Conservation (phyloP, 2,329 filamentous ascomycete genomes). For the Tolypocladium album region DNA sequence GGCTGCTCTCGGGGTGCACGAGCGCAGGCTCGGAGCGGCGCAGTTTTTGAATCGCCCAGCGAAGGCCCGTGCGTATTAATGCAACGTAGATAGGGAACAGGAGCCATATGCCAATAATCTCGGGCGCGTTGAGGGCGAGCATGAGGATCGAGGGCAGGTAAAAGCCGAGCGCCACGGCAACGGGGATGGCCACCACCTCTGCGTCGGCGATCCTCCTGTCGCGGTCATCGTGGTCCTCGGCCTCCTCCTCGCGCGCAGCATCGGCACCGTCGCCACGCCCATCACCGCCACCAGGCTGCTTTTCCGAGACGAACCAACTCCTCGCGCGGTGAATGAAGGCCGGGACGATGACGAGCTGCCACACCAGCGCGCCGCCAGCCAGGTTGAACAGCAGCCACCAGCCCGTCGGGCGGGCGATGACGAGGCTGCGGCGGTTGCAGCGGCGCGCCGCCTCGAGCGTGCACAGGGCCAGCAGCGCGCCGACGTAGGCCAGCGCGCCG, state of each 20-base stretch:
- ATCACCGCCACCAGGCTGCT: neutral
- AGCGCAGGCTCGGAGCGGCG: constrained; percentile 16
- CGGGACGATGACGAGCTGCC: constrained; percentile 40
- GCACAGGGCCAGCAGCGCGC: constrained; percentile 35
- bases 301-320: constrained; percentile 15
- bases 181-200: constrained; percentile 47
- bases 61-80: constrained; percentile 26
- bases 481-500: constrained; percentile 31
- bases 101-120: constrained; percentile 34
- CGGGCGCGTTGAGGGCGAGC: constrained; percentile 28
- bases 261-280: neutral
- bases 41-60: constrained; percentile 12
- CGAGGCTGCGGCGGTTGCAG: constrained; percentile 22
- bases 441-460: constrained; percentile 38
- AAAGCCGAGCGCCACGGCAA: constrained; percentile 35
- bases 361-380: constrained; percentile 37
- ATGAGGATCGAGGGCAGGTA: constrained; percentile 34
- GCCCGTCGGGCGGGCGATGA: constrained; percentile 26
- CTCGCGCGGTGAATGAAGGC: constrained; percentile 34
- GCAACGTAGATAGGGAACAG: constrained; percentile 41
- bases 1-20: constrained; percentile 33
- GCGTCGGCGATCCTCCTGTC: constrained; percentile 29
- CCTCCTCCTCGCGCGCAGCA: neutral
- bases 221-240: constrained; percentile 7
- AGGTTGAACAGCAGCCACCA: constrained; percentile 38